Evolutionary conservation across 345 rosid genomes (phyloP).

Genomic region (Hibiscus tridactylites): DNA sequence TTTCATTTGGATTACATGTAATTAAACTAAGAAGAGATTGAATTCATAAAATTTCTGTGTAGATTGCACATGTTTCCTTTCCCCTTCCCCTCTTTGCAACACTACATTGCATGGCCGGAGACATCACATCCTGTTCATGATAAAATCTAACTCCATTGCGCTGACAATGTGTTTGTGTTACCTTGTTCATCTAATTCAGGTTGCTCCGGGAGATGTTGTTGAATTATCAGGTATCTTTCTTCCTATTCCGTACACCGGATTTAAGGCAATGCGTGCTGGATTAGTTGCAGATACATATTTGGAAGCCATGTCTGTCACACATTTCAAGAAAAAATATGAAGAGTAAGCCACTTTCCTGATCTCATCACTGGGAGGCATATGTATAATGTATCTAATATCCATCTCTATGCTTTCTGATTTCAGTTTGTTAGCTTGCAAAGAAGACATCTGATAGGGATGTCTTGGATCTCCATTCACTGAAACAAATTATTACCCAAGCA

Average conservation of each 20-base stretch:
- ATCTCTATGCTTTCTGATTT: too few relatives aligned
- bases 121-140: background rate
- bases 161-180: background rate
- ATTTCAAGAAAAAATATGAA: constrained; percentile 94
- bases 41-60: constrained; percentile 8
- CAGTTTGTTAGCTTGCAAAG: too few relatives aligned
- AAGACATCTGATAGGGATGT: too few relatives aligned
- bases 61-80: background rate
- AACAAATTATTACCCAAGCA: background rate
- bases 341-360: constrained; percentile 49
- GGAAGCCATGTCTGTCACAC: constrained; percentile 84
- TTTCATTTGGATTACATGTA: constrained; percentile 10
- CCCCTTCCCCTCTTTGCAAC: background rate
- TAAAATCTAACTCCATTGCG: background rate
- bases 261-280: constrained; percentile 95
- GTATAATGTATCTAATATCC: background rate
- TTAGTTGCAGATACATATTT: constrained; percentile 93
- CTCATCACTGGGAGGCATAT: background rate
- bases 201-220: constrained; percentile 92
- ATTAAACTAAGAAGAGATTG: background rate
- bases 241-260: constrained; percentile 91
- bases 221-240: constrained; percentile 97
- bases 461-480: background rate
- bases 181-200: constrained; percentile 32
- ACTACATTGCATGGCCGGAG: background rate